Conservation (phyloP, 495 filamentous ascomycete species). For the Baudoinia panamericana region DNA sequence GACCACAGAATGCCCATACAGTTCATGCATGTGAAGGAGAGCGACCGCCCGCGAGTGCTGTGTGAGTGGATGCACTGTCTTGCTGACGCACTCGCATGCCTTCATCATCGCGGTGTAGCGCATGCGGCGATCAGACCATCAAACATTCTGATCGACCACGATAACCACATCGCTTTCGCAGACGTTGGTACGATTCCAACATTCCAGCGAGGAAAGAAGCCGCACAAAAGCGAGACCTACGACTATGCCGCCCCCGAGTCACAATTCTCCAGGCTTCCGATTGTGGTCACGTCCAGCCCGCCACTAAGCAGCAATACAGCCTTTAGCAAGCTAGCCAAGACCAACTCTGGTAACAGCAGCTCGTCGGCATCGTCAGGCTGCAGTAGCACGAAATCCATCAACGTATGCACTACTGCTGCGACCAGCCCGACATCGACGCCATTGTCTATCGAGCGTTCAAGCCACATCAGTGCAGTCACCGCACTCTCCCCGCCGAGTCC, state of each 20-base stretch:
- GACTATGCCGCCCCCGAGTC: slow-evolving; percentile 75
- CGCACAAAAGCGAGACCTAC: slow-evolving; percentile 65
- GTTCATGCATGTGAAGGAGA: slow-evolving; percentile 61
- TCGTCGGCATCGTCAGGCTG: slow-evolving; percentile 13
- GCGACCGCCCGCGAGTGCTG: slow-evolving; percentile 51
- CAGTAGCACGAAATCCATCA: slow-evolving; percentile 15
- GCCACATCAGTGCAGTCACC: slow-evolving; percentile 1
- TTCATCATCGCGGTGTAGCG: slow-evolving; percentile 57
- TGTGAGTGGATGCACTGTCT: slow-evolving; percentile 86
- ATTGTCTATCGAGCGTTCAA: slow-evolving; percentile 3
- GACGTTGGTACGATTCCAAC: slow-evolving; percentile 56
- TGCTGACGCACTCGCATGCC: slow-evolving; percentile 57
- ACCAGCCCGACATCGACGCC: slow-evolving; percentile 7
- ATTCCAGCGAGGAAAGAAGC: slow-evolving; percentile 37
- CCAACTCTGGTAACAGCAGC: slow-evolving; percentile 13
- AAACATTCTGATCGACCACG: slow-evolving; percentile 59
- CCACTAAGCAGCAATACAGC: slow-evolving; percentile 10
- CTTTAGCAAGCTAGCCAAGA: slow-evolving; percentile 16
- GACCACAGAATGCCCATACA: slow-evolving; percentile 36
- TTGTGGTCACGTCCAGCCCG: slow-evolving; percentile 11
- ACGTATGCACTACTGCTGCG: slow-evolving; percentile 6
- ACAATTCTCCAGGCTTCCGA: slow-evolving; percentile 7
- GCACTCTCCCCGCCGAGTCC: background rate
- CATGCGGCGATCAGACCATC: slow-evolving; percentile 79
- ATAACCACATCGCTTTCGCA: slow-evolving; percentile 59